Evolutionary conservation across 768 basidiomycete genomes (phyloP).

Genomic region (Psilocybe sp.): DNA sequence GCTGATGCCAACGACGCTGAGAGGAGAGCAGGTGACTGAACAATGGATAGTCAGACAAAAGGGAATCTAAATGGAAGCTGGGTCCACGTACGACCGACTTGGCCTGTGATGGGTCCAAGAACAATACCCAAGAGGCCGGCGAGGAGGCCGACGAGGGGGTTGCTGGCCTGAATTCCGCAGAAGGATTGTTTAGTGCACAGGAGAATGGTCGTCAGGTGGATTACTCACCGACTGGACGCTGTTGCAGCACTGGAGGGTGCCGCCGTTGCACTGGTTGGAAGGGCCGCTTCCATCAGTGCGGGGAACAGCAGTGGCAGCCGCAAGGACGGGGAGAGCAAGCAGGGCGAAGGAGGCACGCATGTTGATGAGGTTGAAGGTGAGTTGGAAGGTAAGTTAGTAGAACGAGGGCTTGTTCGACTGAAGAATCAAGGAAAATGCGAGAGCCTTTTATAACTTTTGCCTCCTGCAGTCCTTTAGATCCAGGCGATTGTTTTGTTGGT

Average conservation of each 20-base stretch:
- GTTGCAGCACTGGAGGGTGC: conserved; percentile 26
- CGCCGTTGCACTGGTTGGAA: conserved; percentile 24
- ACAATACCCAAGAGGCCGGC: conserved; percentile 27
- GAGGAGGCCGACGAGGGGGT: conserved; percentile 5
- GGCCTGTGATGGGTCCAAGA: conserved; percentile 13
- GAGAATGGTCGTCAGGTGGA: neutral
- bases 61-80: no score
- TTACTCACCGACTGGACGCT: conserved; percentile 14
- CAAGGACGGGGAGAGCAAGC: conserved; percentile 21
- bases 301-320: conserved; percentile 17
- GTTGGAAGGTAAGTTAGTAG: conserved; percentile 7
- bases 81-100: conserved; percentile 12
- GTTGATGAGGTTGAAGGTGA: conserved; percentile 7
- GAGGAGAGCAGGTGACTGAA: conserved; percentile 27
- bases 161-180: conserved; percentile 9
- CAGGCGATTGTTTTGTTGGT: neutral
- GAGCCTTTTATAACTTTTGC: conserved; percentile 15
- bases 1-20: conserved; percentile 23
- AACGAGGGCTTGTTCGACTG: conserved; percentile 20
- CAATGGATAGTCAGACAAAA: conserved; percentile 1
- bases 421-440: conserved; percentile 1
- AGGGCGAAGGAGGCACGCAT: conserved; percentile 19
- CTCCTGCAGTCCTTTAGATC: neutral
- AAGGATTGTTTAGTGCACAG: neutral
- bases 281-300: conserved; percentile 6